Evolutionary conservation across 2,329 filamentous ascomycete species (phyloP).

Genomic region (Pseudopithomyces chartarum): DNA sequence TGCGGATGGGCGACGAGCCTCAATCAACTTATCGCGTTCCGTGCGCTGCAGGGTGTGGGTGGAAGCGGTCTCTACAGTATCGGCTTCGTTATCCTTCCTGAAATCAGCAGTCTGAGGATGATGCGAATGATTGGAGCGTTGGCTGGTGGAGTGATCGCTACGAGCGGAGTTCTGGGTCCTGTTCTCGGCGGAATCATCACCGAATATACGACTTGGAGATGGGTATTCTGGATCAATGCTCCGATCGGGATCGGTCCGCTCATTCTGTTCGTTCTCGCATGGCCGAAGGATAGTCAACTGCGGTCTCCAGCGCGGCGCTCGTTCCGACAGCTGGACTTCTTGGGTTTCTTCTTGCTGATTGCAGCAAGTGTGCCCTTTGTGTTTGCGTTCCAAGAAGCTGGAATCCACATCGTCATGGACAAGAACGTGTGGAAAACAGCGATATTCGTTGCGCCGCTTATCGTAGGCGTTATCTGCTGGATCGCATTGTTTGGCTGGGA

Average conservation of each 20-base stretch:
- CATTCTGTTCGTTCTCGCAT: constrained; percentile 3
- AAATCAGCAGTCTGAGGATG: constrained; percentile 4
- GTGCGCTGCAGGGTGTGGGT: constrained; percentile 15
- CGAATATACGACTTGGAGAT: constrained; percentile 2
- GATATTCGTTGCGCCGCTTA: constrained; percentile 5
- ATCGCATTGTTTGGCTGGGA: constrained; percentile 11
- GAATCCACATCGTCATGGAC: constrained; percentile 27
- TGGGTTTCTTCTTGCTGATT: constrained; percentile 59
- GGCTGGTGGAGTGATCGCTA: not conserved
- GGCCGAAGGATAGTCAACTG: constrained; percentile 9
- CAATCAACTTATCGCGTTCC: constrained; percentile 12
- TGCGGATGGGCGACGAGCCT: not conserved
- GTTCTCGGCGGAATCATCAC: constrained; percentile 1
- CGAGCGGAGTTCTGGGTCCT: constrained; percentile 2
- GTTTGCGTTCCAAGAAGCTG: constrained; percentile 62
- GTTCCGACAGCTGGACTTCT: constrained; percentile 30
- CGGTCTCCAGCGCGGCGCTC: constrained; percentile 3
- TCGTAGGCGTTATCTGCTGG: constrained; percentile 9
- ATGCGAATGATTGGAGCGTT: not conserved
- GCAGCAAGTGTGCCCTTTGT: constrained; percentile 61
- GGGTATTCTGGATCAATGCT: constrained; percentile 5
- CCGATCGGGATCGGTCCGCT: constrained; percentile 31
- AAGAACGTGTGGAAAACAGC: constrained; percentile 10
- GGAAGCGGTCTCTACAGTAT: constrained; percentile 11
- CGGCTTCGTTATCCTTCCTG: constrained; percentile 1